Percentiles rank a stretch among this genome's conserved stretches.
Evolutionary conservation across 2,329 filamentous ascomycete species (phyloP).

Genomic region (Epichloe sylvatica): DNA sequence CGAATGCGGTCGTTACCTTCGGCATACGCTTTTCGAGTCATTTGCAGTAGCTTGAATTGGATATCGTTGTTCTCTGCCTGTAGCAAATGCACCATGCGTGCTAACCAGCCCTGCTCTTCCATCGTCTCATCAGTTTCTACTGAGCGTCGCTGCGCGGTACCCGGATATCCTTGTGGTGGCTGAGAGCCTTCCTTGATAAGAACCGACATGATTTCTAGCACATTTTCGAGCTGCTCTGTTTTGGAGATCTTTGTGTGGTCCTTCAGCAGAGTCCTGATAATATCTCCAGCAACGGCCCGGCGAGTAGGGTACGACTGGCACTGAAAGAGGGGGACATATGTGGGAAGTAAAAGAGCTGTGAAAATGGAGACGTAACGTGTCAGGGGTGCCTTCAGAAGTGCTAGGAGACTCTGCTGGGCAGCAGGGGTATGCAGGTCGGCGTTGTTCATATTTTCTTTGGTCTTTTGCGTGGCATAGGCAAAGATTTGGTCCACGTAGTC

Average conservation of each 20-base stretch:
- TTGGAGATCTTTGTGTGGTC: slow-evolving; percentile 71
- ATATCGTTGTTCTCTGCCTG: slow-evolving; percentile 76
- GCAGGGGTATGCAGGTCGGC: slow-evolving; percentile 83
- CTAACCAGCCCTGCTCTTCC: slow-evolving; percentile 95
- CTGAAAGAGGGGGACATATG: slow-evolving; percentile 78
- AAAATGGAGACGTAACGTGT: slow-evolving; percentile 87
- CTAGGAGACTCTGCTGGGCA: slow-evolving; percentile 78
- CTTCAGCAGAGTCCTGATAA: slow-evolving; percentile 67
- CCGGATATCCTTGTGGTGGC: slow-evolving; percentile 68
- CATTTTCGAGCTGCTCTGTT: slow-evolving; percentile 68
- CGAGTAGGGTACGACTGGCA: slow-evolving; percentile 87
- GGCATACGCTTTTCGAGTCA: slow-evolving; percentile 69
- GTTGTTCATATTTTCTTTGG: slow-evolving; percentile 78
- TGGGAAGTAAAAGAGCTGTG: slow-evolving; percentile 85
- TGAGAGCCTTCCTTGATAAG: slow-evolving; percentile 88
- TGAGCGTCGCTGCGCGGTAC: slow-evolving; percentile 59
- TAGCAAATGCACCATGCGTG: slow-evolving; percentile 79
- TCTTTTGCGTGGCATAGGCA: slow-evolving; percentile 75
- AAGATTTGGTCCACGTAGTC: slow-evolving; percentile 95
- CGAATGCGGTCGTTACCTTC: slow-evolving; percentile 93
- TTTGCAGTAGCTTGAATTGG: slow-evolving; percentile 86
- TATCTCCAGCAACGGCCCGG: slow-evolving; percentile 77
- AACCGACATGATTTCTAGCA: slow-evolving; percentile 77
- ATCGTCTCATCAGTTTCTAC: slow-evolving; percentile 91
- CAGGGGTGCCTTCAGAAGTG: slow-evolving; percentile 78